These are phyloP conservation scores for Globisporangium takayamanum DNA, from an alignment of 352 stramenopile genomes.

Conservation along the genomic window DNA sequence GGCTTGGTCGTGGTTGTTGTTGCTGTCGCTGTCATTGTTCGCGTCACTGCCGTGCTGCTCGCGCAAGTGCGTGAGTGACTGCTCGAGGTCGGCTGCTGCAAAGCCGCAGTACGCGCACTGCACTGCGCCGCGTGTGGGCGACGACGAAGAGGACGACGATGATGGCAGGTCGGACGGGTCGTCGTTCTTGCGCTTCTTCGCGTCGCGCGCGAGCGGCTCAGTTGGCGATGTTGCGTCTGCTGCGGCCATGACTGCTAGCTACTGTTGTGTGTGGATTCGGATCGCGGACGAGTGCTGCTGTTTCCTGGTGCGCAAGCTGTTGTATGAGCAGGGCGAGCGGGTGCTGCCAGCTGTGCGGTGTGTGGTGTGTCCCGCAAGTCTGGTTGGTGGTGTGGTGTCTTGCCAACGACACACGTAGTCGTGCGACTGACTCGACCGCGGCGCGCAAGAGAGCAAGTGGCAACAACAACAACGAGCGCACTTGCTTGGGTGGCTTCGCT, in stretches of 20 bases:
- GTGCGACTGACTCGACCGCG: too few relatives aligned
- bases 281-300: not conserved
- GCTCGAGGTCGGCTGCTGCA: conserved; percentile 33
- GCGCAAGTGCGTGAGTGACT: conserved; percentile 43
- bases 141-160: conserved; percentile 6
- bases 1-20: conserved; percentile 5
- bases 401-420: too few relatives aligned
- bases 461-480: too few relatives aligned
- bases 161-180: conserved; percentile 12
- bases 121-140: conserved; percentile 7
- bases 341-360: not conserved
- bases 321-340: not conserved
- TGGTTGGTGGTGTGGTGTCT: not conserved
- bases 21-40: conserved; percentile 9
- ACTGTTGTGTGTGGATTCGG: not conserved
- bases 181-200: conserved; percentile 59
- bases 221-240: not conserved
- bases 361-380: not conserved
- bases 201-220: conserved; percentile 1
- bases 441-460: too few relatives aligned
- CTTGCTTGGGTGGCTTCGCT: too few relatives aligned
- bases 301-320: not conserved
- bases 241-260: not conserved
- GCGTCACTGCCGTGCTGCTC: conserved; percentile 23
- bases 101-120: conserved; percentile 42